phyloP scores from a whole-genome alignment of 75 land plant genomes.

The Cryptomeria japonica region DNA sequence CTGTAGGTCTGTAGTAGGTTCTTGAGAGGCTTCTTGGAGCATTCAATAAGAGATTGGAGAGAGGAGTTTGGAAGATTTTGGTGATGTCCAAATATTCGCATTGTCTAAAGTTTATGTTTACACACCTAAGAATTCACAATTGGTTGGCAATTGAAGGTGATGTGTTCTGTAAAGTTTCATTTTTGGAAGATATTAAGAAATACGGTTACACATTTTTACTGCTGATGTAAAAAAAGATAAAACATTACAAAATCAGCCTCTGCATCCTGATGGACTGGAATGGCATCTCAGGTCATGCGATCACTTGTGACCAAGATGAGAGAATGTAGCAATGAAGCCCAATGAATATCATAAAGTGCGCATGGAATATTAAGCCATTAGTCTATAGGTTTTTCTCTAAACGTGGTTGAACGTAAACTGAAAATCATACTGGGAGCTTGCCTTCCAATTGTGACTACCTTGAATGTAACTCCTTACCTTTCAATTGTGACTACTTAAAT shows the following conservation, averaged over 20 bases:
- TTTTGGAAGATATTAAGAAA: not conserved
- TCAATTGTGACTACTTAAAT: not conserved
- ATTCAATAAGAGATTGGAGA: too few relatives aligned
- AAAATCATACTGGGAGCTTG: not conserved
- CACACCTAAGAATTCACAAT: not conserved
- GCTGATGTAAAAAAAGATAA: not conserved
- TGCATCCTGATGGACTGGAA: not conserved
- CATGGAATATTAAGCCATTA: not conserved
- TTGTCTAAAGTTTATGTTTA: not conserved
- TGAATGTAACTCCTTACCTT: not conserved
- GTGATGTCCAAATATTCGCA: too few relatives aligned
- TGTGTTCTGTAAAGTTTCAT: not conserved
- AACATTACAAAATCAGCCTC: not conserved
- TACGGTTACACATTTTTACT: not conserved
- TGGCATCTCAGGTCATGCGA: not conserved
- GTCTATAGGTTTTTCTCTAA: not conserved
- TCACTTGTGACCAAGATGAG: not conserved
- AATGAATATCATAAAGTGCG: not conserved
- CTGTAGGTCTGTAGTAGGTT: too few relatives aligned
- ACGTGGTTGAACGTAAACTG: not conserved
- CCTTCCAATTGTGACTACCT: not conserved
- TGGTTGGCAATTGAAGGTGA: not conserved
- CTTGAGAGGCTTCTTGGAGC: too few relatives aligned
- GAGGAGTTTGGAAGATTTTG: too few relatives aligned
- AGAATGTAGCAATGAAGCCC: not conserved